phyloP scores from a whole-genome alignment of 352 stramenopile genomes.

The Phytophthora macrochlamydospora region DNA sequence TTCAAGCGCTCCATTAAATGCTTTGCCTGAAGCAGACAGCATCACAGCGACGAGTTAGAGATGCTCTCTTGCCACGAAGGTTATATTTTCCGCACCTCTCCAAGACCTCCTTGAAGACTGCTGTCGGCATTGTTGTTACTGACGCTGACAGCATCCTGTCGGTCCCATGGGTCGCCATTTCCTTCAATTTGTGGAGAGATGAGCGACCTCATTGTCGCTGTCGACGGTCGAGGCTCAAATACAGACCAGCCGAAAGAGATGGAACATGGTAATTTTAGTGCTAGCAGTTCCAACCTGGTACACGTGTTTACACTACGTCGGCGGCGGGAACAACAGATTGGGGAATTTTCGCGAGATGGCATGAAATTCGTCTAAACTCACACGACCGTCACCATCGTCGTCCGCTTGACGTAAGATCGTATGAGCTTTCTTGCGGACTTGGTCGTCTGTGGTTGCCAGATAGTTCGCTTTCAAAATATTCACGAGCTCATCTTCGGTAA shows the following conservation, averaged over 20 bases:
- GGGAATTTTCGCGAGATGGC: conserved; percentile 90
- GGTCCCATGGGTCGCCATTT: conserved; percentile 10
- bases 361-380: conserved; percentile 88
- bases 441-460: conserved; percentile 66
- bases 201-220: conserved; percentile 16
- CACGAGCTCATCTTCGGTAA: conserved; percentile 90
- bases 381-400: conserved; percentile 73
- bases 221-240: not conserved
- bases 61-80: not conserved
- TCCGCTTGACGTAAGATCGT: conserved; percentile 87
- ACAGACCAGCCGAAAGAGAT: no score
- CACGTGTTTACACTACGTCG: conserved; percentile 9
- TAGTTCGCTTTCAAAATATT: conserved; percentile 93
- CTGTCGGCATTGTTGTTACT: conserved; percentile 14
- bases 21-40: conserved; percentile 39
- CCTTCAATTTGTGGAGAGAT: conserved; percentile 20
- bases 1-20: conserved; percentile 71
- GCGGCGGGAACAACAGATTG: conserved; percentile 88
- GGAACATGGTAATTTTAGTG: conserved; percentile 24
- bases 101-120: conserved; percentile 10
- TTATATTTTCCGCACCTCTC: conserved; percentile 15
- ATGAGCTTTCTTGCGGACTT: conserved; percentile 87
- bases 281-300: not conserved
- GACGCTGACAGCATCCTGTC: conserved; percentile 4
- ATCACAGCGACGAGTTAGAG: not conserved